Conservation (phyloP, 306 rosid genomes). For the Hippophae gyantsensis region DNA sequence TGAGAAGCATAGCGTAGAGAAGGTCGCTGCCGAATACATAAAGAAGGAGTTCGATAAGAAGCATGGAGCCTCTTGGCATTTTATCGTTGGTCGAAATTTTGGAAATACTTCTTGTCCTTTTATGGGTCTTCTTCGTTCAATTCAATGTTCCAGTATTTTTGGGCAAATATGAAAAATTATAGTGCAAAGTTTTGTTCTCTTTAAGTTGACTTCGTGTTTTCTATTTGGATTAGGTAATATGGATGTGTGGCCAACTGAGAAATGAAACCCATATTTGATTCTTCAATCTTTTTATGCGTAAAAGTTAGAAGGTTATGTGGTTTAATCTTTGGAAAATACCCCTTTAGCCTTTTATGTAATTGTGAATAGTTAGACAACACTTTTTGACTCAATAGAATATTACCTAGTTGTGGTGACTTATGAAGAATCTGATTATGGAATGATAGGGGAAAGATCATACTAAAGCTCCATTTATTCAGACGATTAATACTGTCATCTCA, state of each 20-base stretch:
- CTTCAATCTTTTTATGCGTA: conserved; percentile 47
- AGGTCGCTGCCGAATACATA: conserved; percentile 80
- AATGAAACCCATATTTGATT: too few species aligned
- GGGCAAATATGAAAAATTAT: conserved; percentile 3
- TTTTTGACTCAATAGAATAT: too few species aligned
- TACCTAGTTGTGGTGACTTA: too few species aligned
- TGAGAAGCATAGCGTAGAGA: conserved; percentile 77
- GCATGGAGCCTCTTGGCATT: conserved; percentile 96
- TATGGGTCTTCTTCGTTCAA: conserved; percentile 8
- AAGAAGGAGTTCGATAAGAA: conserved; percentile 89
- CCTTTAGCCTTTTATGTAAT: not conserved
- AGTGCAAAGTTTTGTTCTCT: not conserved
- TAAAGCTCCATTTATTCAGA: too few species aligned
- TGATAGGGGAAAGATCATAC: too few species aligned
- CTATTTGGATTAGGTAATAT: not conserved
- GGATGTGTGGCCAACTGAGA: conserved; percentile 5
- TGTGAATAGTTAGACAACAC: too few species aligned
- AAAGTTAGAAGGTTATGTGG: conserved; percentile 72
- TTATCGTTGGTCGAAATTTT: conserved; percentile 92
- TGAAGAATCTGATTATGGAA: too few species aligned
- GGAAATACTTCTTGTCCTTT: conserved; percentile 29
- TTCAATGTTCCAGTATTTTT: conserved; percentile 8
- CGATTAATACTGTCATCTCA: too few species aligned
- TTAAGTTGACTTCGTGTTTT: not conserved
- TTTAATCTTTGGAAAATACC: conserved; percentile 65